Evolutionary conservation across 2,329 filamentous ascomycete species (phyloP), one percentile per base, ranked within the genome.

Genomic region (Escovopsis weberi): DNA sequence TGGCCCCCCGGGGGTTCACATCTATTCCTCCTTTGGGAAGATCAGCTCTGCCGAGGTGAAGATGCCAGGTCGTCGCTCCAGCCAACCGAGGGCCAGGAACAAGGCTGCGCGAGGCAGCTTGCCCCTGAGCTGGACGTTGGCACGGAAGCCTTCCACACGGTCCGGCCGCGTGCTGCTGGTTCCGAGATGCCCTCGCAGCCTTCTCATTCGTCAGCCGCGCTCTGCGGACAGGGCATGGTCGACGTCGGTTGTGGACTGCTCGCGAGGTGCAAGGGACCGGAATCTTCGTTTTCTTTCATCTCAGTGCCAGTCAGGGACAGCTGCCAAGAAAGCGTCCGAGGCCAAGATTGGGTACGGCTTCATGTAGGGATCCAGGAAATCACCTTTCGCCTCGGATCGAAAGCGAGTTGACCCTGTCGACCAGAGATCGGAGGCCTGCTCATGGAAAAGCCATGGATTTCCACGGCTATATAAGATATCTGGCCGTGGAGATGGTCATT

Each of bases 61-160:
- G 38, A 30, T 28, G 18, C 19, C 12, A 19, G 15, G 5, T n/a
- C 34, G 41, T 35, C 28, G 23, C 34, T 9, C 30, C 18, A 43
- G 34, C 19, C 34, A 38, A 39, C 26, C 23, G 37, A 43, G 36
- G 37, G 12, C 26, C 39, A 37, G 19, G 38, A 40, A 40, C 38
- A 41, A 38, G 45, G 38, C 44, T 44, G 37, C 28, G 28, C 28
- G 28, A 32, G 28, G 28, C 28, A 32, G 11, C 33, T 39, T 42
- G 33, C 45, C 45, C 45, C 45, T 46, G 45, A 44, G 39, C 39
- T 43, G 44, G 28, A 26, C 39, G 37, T 36, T 32, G 39, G 28
- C 37, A 32, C 36, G 45, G 41, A 42, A 46, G 45, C 45, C 42
- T 46, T 39, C 42, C 45, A 42, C 38, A 33, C 38, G 33, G 43